Conservation (phyloP, 2,329 filamentous ascomycete species). For the Cercospora sojina region DNA sequence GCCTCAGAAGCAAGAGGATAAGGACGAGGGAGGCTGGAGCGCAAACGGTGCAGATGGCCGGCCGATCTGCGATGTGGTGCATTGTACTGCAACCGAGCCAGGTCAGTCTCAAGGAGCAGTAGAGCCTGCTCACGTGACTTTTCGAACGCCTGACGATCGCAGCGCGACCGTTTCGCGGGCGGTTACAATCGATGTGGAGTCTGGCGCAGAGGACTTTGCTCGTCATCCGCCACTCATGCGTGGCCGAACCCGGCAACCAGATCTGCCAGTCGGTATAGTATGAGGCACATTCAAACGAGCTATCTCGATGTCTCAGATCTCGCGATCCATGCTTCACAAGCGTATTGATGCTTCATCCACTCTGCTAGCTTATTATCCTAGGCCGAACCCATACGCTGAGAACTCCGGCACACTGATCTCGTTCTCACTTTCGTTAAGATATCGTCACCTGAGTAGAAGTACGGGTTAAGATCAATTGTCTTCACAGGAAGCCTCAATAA, state of each 20-base stretch:
- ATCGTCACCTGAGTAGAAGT: no score
- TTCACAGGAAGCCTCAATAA: no score
- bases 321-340: not conserved
- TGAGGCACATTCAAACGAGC: not conserved
- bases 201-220: not conserved
- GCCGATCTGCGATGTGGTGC: not conserved
- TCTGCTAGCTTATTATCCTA: not conserved
- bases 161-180: not conserved
- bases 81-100: not conserved
- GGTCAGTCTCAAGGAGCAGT: not conserved
- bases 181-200: not conserved
- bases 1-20: conserved; percentile 69
- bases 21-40: conserved; percentile 59
- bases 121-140: not conserved
- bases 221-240: not conserved
- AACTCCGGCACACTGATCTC: not conserved
- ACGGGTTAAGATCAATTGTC: no score
- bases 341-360: not conserved
- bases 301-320: not conserved
- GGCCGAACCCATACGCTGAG: not conserved
- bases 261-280: not conserved
- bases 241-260: not conserved
- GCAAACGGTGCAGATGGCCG: not conserved
- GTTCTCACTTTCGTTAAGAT: no score
- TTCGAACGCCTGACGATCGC: not conserved